phyloP scores from a whole-genome alignment of 768 basidiomycete species.

The Lepiota venenata region DNA sequence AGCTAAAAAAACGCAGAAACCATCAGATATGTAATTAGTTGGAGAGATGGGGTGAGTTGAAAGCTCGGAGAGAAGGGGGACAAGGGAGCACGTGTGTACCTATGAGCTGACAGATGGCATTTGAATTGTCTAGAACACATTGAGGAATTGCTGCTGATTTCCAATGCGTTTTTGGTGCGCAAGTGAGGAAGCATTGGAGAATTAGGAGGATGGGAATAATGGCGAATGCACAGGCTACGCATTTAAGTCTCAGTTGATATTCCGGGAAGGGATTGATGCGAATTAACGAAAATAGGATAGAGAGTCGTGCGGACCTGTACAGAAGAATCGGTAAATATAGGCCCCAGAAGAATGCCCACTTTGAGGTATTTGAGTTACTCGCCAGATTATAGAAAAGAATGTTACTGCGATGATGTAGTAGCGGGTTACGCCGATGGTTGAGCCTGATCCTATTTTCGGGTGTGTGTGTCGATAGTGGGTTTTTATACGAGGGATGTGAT shows the following conservation, averaged over 20 bases:
- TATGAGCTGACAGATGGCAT: conserved; percentile 9
- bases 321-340: neutral
- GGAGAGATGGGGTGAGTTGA: no score
- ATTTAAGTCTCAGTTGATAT: conserved; percentile 6
- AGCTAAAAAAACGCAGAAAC: neutral
- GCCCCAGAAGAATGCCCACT: neutral
- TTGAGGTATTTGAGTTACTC: neutral
- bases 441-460: neutral
- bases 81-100: neutral
- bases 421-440: conserved; percentile 18
- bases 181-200: conserved; percentile 43
- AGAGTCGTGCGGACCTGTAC: conserved; percentile 42
- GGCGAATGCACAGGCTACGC: conserved; percentile 28
- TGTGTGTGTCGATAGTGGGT: neutral
- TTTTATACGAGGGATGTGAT: neutral
- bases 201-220: conserved; percentile 33
- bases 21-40: neutral
- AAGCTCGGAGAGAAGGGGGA: neutral
- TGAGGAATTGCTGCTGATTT: neutral
- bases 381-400: conserved; percentile 41
- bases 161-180: conserved; percentile 24
- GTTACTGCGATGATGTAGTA: conserved; percentile 33
- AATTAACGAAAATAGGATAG: conserved; percentile 52
- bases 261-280: conserved; percentile 38
- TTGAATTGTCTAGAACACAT: neutral